These are phyloP conservation scores for Talaromyces funiculosus DNA, from an alignment of 2,329 filamentous ascomycete genomes.

Conservation along the genomic window DNA sequence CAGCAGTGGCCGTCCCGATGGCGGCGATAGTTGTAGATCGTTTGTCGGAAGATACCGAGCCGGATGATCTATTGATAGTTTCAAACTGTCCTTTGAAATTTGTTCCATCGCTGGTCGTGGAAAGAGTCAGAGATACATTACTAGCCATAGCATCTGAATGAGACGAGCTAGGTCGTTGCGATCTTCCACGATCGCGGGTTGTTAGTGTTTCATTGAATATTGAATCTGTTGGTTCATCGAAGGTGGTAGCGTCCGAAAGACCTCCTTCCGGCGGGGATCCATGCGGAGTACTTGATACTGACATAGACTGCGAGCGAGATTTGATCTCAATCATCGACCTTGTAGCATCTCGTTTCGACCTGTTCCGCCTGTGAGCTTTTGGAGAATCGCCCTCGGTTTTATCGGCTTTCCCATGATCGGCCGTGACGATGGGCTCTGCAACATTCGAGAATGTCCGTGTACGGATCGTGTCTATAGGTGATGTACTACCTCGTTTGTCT, in stretches of 20 bases:
- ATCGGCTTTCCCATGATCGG: constrained; percentile 62
- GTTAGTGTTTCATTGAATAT: constrained; percentile 18
- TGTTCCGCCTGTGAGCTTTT: constrained; percentile 32
- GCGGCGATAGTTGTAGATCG: constrained; percentile 39
- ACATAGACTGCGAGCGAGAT: constrained; percentile 54
- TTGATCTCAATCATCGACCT: constrained; percentile 64
- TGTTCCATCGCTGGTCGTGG: constrained; percentile 21
- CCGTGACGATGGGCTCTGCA: constrained; percentile 60
- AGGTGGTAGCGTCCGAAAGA: constrained; percentile 31
- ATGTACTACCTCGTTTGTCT: constrained; percentile 33
- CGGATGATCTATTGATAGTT: constrained; percentile 23
- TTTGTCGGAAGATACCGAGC: constrained; percentile 29
- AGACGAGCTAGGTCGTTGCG: constrained; percentile 25
- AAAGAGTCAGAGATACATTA: constrained; percentile 5
- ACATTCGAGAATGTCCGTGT: constrained; percentile 59
- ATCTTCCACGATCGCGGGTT: neutral
- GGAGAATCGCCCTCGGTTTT: constrained; percentile 53
- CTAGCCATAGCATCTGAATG: constrained; percentile 22
- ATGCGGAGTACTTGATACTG: constrained; percentile 46
- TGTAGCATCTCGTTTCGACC: constrained; percentile 54
- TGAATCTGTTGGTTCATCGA: constrained; percentile 21
- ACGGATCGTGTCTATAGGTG: constrained; percentile 52
- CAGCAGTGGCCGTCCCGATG: constrained; percentile 49
- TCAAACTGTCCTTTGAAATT: constrained; percentile 28
- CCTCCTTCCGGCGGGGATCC: constrained; percentile 38